Evolutionary conservation across 2,329 filamentous ascomycete genomes (phyloP), one percentile per base, ranked within the genome.

Genomic region (Chaetomium strumarium): DNA sequence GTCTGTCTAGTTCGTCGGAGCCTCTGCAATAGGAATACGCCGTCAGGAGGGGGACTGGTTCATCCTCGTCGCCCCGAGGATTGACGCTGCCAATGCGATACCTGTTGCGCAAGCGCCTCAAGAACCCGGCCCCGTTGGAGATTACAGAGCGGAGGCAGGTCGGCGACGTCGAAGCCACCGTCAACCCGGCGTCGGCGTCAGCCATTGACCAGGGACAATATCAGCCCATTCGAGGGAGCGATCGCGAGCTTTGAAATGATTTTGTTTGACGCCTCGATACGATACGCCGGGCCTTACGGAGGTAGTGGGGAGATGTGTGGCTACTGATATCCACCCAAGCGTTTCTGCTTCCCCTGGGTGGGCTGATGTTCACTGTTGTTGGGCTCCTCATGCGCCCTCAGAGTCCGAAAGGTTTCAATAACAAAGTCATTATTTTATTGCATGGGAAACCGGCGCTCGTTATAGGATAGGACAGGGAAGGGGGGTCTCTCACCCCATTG

Each of bases 21-120:
- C 93, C 93, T 60, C 78, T 99, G 47, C 92, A 96, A 88, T 97
- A 93, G 81, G 78, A 84, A 82, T 81, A 82, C 91, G 84, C 86
- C 79, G 86, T 89, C 86, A 90, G 84, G 85, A 90, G 86, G 81
- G 86, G 84, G 72, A 19, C 42, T 31, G 36, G 39, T 16, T 36
- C 39, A 42, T 72, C 77, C 16, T 34, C 49, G 31, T 38, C 44
- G 31, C 41, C 55, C 71, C 83, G 77, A 83, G 83, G 82, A 85
- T 78, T 85, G 81, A 76, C 81, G 66, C 68, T 77, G 63, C 75
- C 75, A 66, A 71, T 79, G 46, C 83, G 69, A 62, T 75, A 72
- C 63, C 72, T 72, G 64, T 72, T 85, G 71, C 81, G 85, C 65
- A 83, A 90, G 66, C 85, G 84, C 64, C 78, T 88, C 61, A 83